phyloP scores from a whole-genome alignment of 345 rosid genomes.

The Brassica rapa region DNA sequence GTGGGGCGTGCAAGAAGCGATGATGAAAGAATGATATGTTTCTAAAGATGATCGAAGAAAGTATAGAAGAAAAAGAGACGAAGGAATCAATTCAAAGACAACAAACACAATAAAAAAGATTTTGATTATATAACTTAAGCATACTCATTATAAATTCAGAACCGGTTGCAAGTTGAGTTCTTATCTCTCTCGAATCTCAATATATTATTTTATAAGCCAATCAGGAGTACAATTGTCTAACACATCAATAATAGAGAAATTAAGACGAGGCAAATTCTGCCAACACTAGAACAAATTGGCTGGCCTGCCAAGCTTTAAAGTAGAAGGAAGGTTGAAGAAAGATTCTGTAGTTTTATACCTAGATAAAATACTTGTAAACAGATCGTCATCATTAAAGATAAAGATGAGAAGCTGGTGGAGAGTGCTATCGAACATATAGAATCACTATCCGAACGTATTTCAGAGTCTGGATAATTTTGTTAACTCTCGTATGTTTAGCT shows the following conservation, averaged over 20 bases:
- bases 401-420: neutral
- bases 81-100: neutral
- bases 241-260: neutral
- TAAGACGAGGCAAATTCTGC: neutral
- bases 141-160: neutral
- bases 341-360: neutral
- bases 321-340: neutral
- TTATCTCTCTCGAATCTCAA: neutral
- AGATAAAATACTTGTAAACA: neutral
- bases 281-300: neutral
- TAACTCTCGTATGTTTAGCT: neutral
- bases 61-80: conserved; percentile 25
- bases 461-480: neutral
- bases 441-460: no score
- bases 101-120: conserved; percentile 3
- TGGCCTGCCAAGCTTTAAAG: neutral
- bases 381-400: neutral
- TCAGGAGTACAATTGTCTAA: neutral
- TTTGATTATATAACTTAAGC: neutral
- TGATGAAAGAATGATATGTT: conserved; percentile 24
- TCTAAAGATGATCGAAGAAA: conserved; percentile 21
- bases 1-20: conserved; percentile 64
- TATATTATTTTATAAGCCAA: neutral
- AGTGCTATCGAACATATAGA: neutral
- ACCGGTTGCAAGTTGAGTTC: neutral